These are phyloP conservation scores for Aspergillus asperescens DNA, from an alignment of 495 filamentous ascomycete species.

Conservation along the genomic window DNA sequence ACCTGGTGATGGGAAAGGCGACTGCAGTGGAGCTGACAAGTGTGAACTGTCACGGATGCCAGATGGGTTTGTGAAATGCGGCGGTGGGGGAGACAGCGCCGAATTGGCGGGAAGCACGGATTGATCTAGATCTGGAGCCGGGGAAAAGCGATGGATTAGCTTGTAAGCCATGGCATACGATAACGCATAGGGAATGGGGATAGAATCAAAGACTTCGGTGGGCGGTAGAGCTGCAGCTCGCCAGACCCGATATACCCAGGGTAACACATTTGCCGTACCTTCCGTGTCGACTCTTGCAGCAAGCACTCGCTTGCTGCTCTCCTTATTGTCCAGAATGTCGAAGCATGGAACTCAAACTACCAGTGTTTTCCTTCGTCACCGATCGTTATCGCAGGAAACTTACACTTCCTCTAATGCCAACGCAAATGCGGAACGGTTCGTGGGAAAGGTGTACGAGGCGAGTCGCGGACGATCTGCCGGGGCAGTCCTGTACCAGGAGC, in stretches of 20 bases:
- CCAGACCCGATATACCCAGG: not conserved
- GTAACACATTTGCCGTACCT: conserved; percentile 29
- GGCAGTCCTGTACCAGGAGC: not conserved
- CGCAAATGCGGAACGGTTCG: conserved; percentile 12
- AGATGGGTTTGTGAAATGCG: conserved; percentile 28
- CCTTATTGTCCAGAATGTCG: conserved; percentile 49
- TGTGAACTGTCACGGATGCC: conserved; percentile 30
- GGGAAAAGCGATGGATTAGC: conserved; percentile 18
- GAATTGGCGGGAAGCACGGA: conserved; percentile 38
- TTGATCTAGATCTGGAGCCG: conserved; percentile 37
- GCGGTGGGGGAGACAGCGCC: conserved; percentile 36
- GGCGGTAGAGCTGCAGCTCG: not conserved
- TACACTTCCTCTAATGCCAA: not conserved
- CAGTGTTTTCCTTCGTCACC: conserved; percentile 25
- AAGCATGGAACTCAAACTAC: conserved; percentile 44
- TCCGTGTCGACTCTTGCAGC: conserved; percentile 51
- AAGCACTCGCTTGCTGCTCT: conserved; percentile 53
- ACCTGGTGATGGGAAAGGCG: conserved; percentile 34
- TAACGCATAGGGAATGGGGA: conserved; percentile 4
- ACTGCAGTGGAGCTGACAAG: conserved; percentile 28
- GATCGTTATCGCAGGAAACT: conserved; percentile 20
- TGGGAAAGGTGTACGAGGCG: conserved; percentile 9
- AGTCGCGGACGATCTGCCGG: conserved; percentile 8
- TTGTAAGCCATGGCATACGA: not conserved
- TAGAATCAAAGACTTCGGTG: conserved; percentile 6